Evolutionary conservation across 2,329 filamentous ascomycete genomes (phyloP), one percentile per base, ranked within the genome.

Genomic region (Hirsutella rhossiliensis): DNA sequence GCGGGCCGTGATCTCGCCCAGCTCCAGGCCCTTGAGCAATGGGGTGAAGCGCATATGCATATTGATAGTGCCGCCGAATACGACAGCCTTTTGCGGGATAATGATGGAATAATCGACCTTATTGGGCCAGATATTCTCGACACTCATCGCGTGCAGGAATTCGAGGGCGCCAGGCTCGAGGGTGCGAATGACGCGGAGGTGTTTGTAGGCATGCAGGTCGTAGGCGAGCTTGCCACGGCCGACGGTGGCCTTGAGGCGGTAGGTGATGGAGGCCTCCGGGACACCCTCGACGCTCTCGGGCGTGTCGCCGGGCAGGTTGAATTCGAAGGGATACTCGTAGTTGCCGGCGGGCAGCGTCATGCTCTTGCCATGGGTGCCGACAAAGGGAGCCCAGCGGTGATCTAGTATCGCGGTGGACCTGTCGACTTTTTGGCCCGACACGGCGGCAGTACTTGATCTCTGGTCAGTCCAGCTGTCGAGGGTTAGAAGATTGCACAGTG

Each of bases 81-180:
- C 84, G 43, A 95, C 83, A 2, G 92, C 92, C 67, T 96, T 96
- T 56, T 87, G 89, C 0, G 92, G 90, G 11, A 94, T 86, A 46
- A 87, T 80, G 50, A 98, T 88, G 28, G 87, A 90, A 66, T 98
- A 98, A 61, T 94, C 87, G 54, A 97, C 78, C 70, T 98, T 98
- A 68, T 95, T 92, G 6, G 88, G 85, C 92, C 92, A 98, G 50
- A 94, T 84, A 58, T 96, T 96, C 63, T 96, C 89, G 50, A 97
- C 89, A 50, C 86, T 87, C 87, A 96, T 92, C 40, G 87, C 83
- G 62, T 97, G 84, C 32, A 84, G 73, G 49, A 89, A 75, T 58
- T 90, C 85, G 46, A 89, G 71, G 11, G 84, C 83, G 42, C 80
- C 81, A 11, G 84, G 75, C 47, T 87, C 83, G 40, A 89, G 67